Conservation (phyloP, 192 early-diverging fungal genomes). For the Coemansia sp. region DNA sequence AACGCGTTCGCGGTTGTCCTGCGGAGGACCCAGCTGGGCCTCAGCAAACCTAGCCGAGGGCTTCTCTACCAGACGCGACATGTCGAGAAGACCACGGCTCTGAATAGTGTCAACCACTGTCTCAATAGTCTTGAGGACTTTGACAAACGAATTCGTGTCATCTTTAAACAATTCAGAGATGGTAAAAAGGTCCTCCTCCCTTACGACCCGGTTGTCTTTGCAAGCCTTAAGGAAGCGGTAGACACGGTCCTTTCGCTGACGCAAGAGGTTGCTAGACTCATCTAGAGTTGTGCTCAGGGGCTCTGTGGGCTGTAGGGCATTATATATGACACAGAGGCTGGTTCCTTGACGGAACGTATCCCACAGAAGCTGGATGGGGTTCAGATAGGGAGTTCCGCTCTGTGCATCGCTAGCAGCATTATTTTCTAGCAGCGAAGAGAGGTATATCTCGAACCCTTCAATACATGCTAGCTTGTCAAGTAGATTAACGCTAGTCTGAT, state of each 20-base stretch:
- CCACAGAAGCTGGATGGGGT: conserved; percentile 75
- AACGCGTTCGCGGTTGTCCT: conserved; percentile 85
- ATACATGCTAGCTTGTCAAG: conserved; percentile 71
- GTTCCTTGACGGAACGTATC: conserved; percentile 68
- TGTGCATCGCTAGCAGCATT: conserved; percentile 27
- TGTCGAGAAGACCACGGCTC: conserved; percentile 49
- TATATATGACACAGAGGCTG: conserved; percentile 69
- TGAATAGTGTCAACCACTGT: conserved; percentile 78
- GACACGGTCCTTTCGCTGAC: conserved; percentile 79
- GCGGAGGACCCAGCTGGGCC: conserved; percentile 60
- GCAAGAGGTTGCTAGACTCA: conserved; percentile 56
- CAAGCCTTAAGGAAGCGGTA: conserved; percentile 89
- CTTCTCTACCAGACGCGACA: conserved; percentile 33
- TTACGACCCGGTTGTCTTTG: conserved; percentile 70
- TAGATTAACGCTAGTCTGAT: conserved; percentile 68
- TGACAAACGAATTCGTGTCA: conserved; percentile 95
- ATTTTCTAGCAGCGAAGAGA: conserved; percentile 51
- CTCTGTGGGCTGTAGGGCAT: conserved; percentile 63
- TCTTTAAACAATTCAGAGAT: conserved; percentile 88
- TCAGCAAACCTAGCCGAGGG: conserved; percentile 55
- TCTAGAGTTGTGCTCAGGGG: conserved; percentile 59
- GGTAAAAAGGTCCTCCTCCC: conserved; percentile 76
- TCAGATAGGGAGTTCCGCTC: conserved; percentile 45
- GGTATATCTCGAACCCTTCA: conserved; percentile 65
- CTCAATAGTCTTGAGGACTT: conserved; percentile 85